Conservation (phyloP, 257 asterid genomes). For the Capsicum baccatum region DNA sequence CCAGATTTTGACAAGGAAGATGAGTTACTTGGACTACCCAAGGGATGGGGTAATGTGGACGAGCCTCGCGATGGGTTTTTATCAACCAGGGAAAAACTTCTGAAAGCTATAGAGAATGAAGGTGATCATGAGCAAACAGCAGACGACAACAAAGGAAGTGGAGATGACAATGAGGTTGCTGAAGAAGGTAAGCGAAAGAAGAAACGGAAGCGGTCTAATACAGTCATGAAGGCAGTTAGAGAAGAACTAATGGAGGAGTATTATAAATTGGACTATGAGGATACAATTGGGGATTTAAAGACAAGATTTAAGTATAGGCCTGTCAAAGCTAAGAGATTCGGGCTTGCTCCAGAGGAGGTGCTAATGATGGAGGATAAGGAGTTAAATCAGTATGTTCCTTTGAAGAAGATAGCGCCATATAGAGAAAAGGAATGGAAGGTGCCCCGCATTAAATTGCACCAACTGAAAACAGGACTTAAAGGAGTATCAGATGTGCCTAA, state of each 20-base stretch:
- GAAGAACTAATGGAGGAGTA: slow-evolving; percentile 82
- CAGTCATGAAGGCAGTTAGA: slow-evolving; percentile 50
- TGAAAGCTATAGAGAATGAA: slow-evolving; percentile 42
- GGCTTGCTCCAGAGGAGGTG: slow-evolving; percentile 59
- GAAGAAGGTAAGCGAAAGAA: slow-evolving; percentile 61
- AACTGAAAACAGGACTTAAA: slow-evolving; percentile 34
- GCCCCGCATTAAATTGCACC: slow-evolving; percentile 53
- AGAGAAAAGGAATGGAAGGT: slow-evolving; percentile 83
- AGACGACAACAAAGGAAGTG: slow-evolving; percentile 44
- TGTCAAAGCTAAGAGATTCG: slow-evolving; percentile 63
- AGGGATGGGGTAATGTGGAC: slow-evolving; percentile 65
- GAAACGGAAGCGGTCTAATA: slow-evolving; percentile 56
- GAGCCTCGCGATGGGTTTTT: slow-evolving; percentile 53
- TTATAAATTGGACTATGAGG: slow-evolving; percentile 86
- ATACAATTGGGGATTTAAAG: slow-evolving; percentile 73
- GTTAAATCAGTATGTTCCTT: slow-evolving; percentile 73
- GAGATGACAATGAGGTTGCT: slow-evolving; percentile 37
- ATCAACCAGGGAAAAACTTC: slow-evolving; percentile 53
- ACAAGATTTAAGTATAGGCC: slow-evolving; percentile 79
- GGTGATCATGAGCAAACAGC: slow-evolving; percentile 33
- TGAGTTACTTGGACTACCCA: slow-evolving; percentile 77
- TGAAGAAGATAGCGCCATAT: slow-evolving; percentile 82
- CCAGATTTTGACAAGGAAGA: slow-evolving; percentile 89
- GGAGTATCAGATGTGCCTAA: neutral
- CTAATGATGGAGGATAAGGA: slow-evolving; percentile 67